Evolutionary conservation across 2,329 filamentous ascomycete genomes (phyloP).

Genomic region (Pseudogymnoascus sp.): DNA sequence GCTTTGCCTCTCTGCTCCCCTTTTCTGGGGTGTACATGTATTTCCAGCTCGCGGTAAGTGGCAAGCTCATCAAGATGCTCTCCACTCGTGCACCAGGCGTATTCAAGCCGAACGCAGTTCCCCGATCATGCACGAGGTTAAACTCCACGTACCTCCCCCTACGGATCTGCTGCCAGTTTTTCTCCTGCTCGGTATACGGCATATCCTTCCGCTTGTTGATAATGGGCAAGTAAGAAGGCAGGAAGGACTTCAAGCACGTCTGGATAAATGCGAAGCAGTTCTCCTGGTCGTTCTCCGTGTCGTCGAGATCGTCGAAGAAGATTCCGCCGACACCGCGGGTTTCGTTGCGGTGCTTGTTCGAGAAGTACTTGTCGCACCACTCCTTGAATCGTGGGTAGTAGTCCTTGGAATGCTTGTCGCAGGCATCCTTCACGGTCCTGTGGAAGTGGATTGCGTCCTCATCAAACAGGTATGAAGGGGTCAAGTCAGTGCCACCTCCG

Average conservation of each 20-base stretch:
- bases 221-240: conserved; percentile 87
- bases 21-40: conserved; percentile 87
- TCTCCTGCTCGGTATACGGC: conserved; percentile 77
- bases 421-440: conserved; percentile 81
- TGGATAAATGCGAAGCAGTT: conserved; percentile 84
- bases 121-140: conserved; percentile 93
- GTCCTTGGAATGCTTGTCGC: conserved; percentile 82
- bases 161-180: conserved; percentile 92
- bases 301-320: conserved; percentile 97
- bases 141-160: conserved; percentile 97
- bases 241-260: conserved; percentile 75
- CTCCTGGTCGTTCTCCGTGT: conserved; percentile 75
- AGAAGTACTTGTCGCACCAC: conserved; percentile 98
- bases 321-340: conserved; percentile 85
- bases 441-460: conserved; percentile 98
- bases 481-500: conserved; percentile 88
- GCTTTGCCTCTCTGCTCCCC: conserved; percentile 66
- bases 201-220: conserved; percentile 83
- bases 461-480: conserved; percentile 88
- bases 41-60: conserved; percentile 84
- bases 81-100: conserved; percentile 87
- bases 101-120: conserved; percentile 87
- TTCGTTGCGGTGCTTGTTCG: conserved; percentile 83
- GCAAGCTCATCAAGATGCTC: conserved; percentile 95
- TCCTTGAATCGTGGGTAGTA: conserved; percentile 95